These are phyloP conservation scores for Lasiodiplodia sp. DNA, from an alignment of 2,329 filamentous ascomycete genomes.

Conservation along the genomic window DNA sequence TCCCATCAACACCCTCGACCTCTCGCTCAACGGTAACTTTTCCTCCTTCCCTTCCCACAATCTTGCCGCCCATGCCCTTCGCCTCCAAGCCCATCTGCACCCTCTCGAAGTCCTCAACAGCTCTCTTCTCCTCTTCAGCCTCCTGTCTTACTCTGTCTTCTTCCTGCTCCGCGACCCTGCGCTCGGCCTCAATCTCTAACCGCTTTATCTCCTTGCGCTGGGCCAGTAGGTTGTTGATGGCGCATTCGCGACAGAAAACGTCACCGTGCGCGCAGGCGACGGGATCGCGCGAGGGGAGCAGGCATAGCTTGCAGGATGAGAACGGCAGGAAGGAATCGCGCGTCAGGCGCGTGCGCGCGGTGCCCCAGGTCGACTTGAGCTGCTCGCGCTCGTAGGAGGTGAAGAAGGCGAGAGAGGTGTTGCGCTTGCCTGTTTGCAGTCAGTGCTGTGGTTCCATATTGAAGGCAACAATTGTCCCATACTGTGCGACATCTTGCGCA, in stretches of 20 bases:
- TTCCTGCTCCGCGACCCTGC: conserved; percentile 66
- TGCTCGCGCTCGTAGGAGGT: conserved; percentile 88
- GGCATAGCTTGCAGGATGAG: conserved; percentile 85
- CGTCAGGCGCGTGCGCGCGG: conserved; percentile 80
- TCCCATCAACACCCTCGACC: conserved; percentile 40
- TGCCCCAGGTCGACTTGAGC: conserved; percentile 82
- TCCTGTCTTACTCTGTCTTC: conserved; percentile 68
- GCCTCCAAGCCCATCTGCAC: conserved; percentile 72
- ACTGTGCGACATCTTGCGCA: conserved; percentile 59
- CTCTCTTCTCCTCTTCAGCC: conserved; percentile 72
- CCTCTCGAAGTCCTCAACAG: conserved; percentile 82
- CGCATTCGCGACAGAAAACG: conserved; percentile 95
- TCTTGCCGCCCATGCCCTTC: conserved; percentile 46
- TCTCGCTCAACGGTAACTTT: conserved; percentile 54
- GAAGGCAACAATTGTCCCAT: conserved; percentile 35
- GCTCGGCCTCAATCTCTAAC: conserved; percentile 70
- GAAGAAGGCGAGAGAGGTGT: conserved; percentile 92
- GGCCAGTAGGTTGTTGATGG: conserved; percentile 85
- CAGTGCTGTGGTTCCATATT: not conserved
- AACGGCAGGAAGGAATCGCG: conserved; percentile 94
- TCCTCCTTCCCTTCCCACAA: conserved; percentile 52
- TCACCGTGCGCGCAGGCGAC: conserved; percentile 85
- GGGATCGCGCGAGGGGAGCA: conserved; percentile 80
- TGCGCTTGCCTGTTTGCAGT: conserved; percentile 68
- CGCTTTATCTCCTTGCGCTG: conserved; percentile 93